phyloP scores from a whole-genome alignment of 495 filamentous ascomycete species.

The Saxophila tyrrhenica region DNA sequence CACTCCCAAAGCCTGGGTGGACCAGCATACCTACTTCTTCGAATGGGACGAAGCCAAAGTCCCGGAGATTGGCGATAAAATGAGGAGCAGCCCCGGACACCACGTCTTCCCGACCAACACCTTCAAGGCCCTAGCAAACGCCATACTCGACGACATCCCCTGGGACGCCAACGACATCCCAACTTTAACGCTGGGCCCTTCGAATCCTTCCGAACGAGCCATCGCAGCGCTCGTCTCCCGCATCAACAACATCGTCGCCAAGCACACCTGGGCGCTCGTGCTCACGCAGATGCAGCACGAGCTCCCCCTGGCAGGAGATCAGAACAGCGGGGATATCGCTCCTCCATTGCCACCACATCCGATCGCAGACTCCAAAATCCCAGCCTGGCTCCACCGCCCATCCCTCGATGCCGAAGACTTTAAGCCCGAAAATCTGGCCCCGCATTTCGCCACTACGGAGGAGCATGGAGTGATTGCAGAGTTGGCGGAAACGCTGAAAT shows the following conservation, averaged over 20 bases:
- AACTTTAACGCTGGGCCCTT: not conserved
- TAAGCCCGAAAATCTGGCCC: no score
- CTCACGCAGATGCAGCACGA: not conserved
- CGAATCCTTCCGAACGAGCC: not conserved
- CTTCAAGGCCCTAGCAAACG: not conserved
- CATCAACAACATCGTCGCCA: not conserved
- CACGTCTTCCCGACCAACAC: not conserved
- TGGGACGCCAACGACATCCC: not conserved
- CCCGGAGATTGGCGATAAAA: not conserved
- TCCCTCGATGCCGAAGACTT: no score
- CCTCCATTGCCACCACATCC: no score
- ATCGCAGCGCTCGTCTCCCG: not conserved
- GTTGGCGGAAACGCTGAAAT: not conserved
- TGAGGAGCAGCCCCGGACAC: not conserved
- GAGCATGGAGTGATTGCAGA: no score
- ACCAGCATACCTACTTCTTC: conserved; percentile 55
- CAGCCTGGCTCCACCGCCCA: no score
- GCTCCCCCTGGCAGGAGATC: not conserved
- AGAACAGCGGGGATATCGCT: not conserved
- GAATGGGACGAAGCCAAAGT: conserved; percentile 9
- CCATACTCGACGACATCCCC: not conserved
- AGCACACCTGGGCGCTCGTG: not conserved
- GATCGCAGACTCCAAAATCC: no score
- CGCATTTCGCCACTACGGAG: not conserved
- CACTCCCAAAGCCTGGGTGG: conserved; percentile 44